Base-by-base conservation (phyloP, 1,139 yeast genomes). In the Pichia sp. region DNA sequence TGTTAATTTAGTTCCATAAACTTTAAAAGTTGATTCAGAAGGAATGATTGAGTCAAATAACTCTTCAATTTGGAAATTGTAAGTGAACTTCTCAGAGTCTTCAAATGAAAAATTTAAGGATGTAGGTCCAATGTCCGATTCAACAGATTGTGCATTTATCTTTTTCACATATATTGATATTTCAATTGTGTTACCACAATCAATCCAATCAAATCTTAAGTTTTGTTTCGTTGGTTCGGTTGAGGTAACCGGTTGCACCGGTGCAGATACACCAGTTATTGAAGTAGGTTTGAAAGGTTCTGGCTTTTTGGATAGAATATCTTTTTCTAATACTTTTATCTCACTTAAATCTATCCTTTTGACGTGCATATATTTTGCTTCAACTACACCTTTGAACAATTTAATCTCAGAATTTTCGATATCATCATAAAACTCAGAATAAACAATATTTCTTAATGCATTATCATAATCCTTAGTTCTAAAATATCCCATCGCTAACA, bases 181-280 rank as follows among this genome's bases (percentile, higher is more conserved):
- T 6, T 80, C 78, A 14, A 88, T 74, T 3, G 63, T 59, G 1
- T 66, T 67, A 14, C 66, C 59, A 18, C 78, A 69, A 59, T 88
- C 95, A 61, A 80, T 87, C 88, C 93, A 88, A 54, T 88, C 96
- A 32, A 73, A 76, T 56, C 81, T 74, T 46, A 80, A 69, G 45
- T 73, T 70, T 37, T 65, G 51, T 26, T 44, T 41, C 4, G 28
- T 14, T 10, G 47, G 41, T 18, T 26, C 33, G 16, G 18, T n/a
- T n/a, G n/a, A n/a, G n/a, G n/a, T n/a, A n/a, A n/a, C 14, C 11
- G 35, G 10, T 20, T 21, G n/a, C 9, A 46, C 31, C 15, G 31
- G 31, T 14, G 11, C 15, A 10, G 15, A 8, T 28, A 13, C 13
- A 10, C 13, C 18, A n/a, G 10, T 28, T 37, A 40, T 14, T 35